Evolutionary conservation across 1,284 basidiomycete genomes (phyloP), one percentile per base, ranked within the genome.

Genomic region (Pseudozyma pruni): DNA sequence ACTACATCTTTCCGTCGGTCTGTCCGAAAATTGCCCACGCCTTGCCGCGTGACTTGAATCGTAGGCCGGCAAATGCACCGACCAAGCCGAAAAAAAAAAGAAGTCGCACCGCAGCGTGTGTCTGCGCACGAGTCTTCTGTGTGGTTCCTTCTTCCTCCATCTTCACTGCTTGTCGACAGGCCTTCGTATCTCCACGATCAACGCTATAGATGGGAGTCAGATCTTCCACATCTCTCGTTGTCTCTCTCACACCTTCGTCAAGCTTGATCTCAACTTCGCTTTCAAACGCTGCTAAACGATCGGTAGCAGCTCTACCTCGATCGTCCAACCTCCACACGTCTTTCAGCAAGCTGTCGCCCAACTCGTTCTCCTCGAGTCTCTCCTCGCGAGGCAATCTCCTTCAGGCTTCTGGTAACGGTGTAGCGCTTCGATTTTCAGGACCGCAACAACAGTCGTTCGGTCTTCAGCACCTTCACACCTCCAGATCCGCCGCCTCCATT

Each of bases 361-460:
- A 19, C 5, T 37, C 40, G 11, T 54, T 53, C 41, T 32, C 54
- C 19, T 42, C 34, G 20, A 44, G 19, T 29, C 37, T 38, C 23
- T 40, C 50, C 37, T 53, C 54, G 16, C 40, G 45, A 43, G 54
- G 61, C 27, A 41, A 16, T 14, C n/a, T 62, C 11, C 53, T 62
- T 33, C 48, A 51, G 37, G 16, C 60, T 35, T 56, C 56, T 16
- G 31, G 51, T 2, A 54, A 32, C 34, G 40, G 49, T 10, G 33
- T 31, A 22, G 45, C 38, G 8, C 54, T 66, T 23, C 44, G 52
- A 1, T 66, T 66, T 34, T 43, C 53, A 19, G 51, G 52, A 23
- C 64, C 64, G 13, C 57, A 60, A 35, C 20, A 42, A 17, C 35
- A 41, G 8, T 35, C 59, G 7, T 69, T 59, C 29, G 67, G 60